Evolutionary conservation across 2,329 filamentous ascomycete genomes (phyloP).

Genomic region (Cladophialophora carrionii): DNA sequence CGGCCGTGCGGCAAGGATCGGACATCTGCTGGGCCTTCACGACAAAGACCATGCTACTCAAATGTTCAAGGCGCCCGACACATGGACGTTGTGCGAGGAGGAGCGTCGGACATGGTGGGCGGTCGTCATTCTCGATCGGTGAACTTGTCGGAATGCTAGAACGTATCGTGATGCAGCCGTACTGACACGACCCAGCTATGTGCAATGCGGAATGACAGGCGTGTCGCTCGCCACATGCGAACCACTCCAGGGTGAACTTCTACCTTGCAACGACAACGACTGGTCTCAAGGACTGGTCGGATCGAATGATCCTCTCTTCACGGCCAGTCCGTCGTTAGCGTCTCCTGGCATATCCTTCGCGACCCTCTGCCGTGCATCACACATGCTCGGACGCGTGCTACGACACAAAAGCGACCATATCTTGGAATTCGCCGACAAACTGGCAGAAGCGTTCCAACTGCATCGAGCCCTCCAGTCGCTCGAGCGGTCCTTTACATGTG

Average conservation of each 20-base stretch:
- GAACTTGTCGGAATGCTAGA: constrained; percentile 8
- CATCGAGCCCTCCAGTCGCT: constrained; percentile 14
- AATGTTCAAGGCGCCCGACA: constrained; percentile 39
- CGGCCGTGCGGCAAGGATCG: constrained; percentile 39
- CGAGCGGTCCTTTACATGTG: not conserved
- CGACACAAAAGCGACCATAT: constrained; percentile 28
- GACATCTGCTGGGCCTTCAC: constrained; percentile 39
- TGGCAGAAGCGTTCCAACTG: constrained; percentile 14
- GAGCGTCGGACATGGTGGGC: constrained; percentile 44
- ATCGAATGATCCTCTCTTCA: constrained; percentile 40
- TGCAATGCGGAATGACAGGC: constrained; percentile 36
- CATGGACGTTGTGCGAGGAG: constrained; percentile 44
- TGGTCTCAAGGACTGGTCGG: constrained; percentile 42
- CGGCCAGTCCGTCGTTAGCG: constrained; percentile 32
- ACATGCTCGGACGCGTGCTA: constrained; percentile 43
- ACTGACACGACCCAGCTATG: constrained; percentile 28
- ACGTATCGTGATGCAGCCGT: not conserved
- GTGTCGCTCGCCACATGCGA: constrained; percentile 40
- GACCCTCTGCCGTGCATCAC: constrained; percentile 42
- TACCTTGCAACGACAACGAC: constrained; percentile 40
- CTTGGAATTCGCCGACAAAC: constrained; percentile 4
- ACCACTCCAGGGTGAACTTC: constrained; percentile 38
- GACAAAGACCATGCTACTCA: constrained; percentile 40
- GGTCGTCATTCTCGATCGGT: constrained; percentile 44
- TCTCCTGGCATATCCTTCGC: constrained; percentile 41